Base-by-base conservation (phyloP, 2,329 filamentous ascomycete genomes). In the Colletotrichum tabaci region DNA sequence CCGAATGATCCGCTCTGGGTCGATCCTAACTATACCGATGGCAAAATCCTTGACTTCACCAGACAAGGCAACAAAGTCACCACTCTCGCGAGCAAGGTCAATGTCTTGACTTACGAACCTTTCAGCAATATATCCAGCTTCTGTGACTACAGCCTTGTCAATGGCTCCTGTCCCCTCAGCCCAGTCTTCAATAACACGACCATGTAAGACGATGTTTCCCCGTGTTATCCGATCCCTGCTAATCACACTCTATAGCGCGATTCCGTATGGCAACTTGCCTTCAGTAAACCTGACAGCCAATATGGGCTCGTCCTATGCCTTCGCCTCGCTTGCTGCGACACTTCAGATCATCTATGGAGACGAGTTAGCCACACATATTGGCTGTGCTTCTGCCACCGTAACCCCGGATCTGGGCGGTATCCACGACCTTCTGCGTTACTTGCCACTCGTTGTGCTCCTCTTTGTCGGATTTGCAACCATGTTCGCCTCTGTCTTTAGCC, bases 401-500 rank as follows among this genome's bases (percentile, higher is more conserved):
- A 98, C 96, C 0, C 96, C 96, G 0, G 92, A 93, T 76, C 85
- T 99, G 5, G 95, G 95, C 7, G 79, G 82, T 12, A 83, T 97
- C 46, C 87, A 88, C n/a, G 89, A 88, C 81, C 85, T 94, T 53
- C 81, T 98, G 58, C 90, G 87, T 66, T 96, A 93, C 79, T 82
- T 98, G 5, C 96, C 96, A 1, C 87, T 96, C 30, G 85, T 92
- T 3, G 89, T 98, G 30, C 86, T 99, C 42, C 84, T 96, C 3
- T 86, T 96, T 50, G 94, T 97, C 56, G 96, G 91, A 2, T 82
- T 95, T 69, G 94, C 95, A 16, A 98, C 96, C 8, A 85, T 95
- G 46, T 91, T 94, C 75, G 95, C 96, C 3, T 93, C 91, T 61
- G 94, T 97, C 47, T 96, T 91, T 79, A 98, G 95, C 78, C 96